Conservation (phyloP, 495 filamentous ascomycete genomes). For the Diplogelasinospora grovesii region DNA sequence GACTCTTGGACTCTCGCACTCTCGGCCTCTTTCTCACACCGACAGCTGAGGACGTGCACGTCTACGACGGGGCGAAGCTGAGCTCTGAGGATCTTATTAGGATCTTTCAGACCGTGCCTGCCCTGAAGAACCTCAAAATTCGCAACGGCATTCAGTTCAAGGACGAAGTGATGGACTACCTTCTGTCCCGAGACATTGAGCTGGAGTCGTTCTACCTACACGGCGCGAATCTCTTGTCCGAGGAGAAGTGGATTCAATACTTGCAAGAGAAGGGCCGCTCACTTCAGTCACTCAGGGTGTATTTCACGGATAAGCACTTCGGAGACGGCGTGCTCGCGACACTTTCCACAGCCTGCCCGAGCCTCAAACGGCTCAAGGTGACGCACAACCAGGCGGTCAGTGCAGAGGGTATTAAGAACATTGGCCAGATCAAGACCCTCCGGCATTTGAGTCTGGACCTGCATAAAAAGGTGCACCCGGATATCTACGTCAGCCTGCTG, state of each 20-base stretch:
- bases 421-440: constrained; percentile 53
- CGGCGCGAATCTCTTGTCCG: constrained; percentile 70
- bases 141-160: constrained; percentile 84
- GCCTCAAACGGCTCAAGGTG: constrained; percentile 67
- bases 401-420: constrained; percentile 38
- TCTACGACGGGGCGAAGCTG: constrained; percentile 77
- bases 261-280: constrained; percentile 54
- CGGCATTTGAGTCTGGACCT: constrained; percentile 67
- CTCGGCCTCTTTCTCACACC: constrained; percentile 72
- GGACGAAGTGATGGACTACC: constrained; percentile 70
- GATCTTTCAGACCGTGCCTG: constrained; percentile 70
- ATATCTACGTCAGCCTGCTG: constrained; percentile 54
- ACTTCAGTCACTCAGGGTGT: constrained; percentile 63
- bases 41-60: constrained; percentile 54
- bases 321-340: constrained; percentile 49
- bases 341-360: constrained; percentile 49
- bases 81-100: constrained; percentile 66
- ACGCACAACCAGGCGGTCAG: constrained; percentile 46
- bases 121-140: constrained; percentile 60
- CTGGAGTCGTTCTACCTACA: constrained; percentile 61
- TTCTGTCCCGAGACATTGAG: constrained; percentile 58
- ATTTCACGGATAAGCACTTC: constrained; percentile 63
- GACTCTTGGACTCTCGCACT: constrained; percentile 62
- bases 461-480: constrained; percentile 45
- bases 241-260: constrained; percentile 61